Conservation (phyloP, 495 filamentous ascomycete genomes). For the Aspergillus steynii region DNA sequence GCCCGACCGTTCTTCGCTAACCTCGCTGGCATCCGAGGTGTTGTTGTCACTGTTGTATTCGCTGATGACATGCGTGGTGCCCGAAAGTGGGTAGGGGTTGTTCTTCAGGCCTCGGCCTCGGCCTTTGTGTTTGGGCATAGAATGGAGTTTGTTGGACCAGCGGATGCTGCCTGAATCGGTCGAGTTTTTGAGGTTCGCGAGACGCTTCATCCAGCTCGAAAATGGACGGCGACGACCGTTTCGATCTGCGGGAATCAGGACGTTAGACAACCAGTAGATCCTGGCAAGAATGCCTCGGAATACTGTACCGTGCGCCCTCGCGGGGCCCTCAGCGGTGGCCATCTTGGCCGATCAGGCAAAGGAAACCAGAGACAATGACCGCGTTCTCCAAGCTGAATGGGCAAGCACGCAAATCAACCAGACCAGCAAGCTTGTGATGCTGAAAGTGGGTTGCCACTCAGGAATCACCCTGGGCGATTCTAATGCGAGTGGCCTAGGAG, state of each 20-base stretch:
- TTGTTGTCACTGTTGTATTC: slow-evolving; percentile 49
- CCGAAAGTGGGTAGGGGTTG: slow-evolving; percentile 80
- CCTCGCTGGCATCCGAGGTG: slow-evolving; percentile 38
- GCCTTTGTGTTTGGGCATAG: slow-evolving; percentile 57
- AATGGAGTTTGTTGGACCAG: slow-evolving; percentile 51
- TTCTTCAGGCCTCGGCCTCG: slow-evolving; percentile 58
- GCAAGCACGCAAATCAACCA: neutral
- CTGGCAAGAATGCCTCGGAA: slow-evolving; percentile 7
- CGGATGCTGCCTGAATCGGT: slow-evolving; percentile 49
- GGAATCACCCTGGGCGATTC: neutral
- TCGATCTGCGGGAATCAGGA: slow-evolving; percentile 48
- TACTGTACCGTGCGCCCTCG: slow-evolving; percentile 64
- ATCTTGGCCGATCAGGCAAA: slow-evolving; percentile 39
- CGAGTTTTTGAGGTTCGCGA: slow-evolving; percentile 77
- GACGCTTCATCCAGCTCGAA: slow-evolving; percentile 89
- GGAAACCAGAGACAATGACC: slow-evolving; percentile 1
- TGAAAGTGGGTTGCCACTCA: neutral
- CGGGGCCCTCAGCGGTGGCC: slow-evolving; percentile 67
- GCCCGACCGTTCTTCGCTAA: slow-evolving; percentile 28
- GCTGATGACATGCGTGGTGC: slow-evolving; percentile 37
- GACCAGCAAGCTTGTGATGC: neutral
- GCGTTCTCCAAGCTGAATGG: neutral
- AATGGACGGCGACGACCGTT: slow-evolving; percentile 81
- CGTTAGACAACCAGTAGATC: slow-evolving; percentile 20
- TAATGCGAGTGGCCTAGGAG: neutral